Evolutionary conservation across 768 basidiomycete genomes (phyloP).

Genomic region (Lactifluus rugatus): DNA sequence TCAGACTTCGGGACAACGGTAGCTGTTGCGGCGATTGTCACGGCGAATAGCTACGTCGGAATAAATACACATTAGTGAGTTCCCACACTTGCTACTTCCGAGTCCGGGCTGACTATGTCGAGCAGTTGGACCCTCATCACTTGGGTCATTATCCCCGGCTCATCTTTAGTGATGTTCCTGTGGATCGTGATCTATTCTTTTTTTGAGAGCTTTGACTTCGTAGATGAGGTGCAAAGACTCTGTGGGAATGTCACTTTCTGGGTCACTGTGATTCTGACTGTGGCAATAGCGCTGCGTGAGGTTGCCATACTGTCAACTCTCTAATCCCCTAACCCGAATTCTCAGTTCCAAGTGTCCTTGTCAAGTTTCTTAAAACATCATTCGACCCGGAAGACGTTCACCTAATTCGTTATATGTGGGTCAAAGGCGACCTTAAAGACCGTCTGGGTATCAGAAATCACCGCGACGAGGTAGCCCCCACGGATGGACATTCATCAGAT

Average conservation of each 20-base stretch:
- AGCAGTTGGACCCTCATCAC: slow-evolving; percentile 74
- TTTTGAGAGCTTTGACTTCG: slow-evolving; percentile 62
- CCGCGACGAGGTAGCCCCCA: slow-evolving; percentile 32
- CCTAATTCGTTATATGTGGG: slow-evolving; percentile 89
- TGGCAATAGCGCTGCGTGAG: slow-evolving; percentile 63
- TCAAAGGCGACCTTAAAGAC: slow-evolving; percentile 73
- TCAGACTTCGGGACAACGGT: slow-evolving; percentile 90
- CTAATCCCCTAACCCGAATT: background rate
- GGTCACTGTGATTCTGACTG: slow-evolving; percentile 63
- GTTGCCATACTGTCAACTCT: background rate
- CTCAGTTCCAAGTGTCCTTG: slow-evolving; percentile 76
- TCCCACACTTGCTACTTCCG: slow-evolving; percentile 15
- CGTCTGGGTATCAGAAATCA: slow-evolving; percentile 57
- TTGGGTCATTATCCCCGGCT: slow-evolving; percentile 73
- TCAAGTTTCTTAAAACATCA: slow-evolving; percentile 58
- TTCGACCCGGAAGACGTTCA: slow-evolving; percentile 83
- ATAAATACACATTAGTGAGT: slow-evolving; percentile 84
- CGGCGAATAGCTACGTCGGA: slow-evolving; percentile 86
- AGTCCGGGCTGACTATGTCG: background rate
- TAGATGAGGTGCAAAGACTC: slow-evolving; percentile 60
- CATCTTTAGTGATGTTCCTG: slow-evolving; percentile 69
- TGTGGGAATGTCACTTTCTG: slow-evolving; percentile 80
- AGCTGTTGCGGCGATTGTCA: slow-evolving; percentile 75
- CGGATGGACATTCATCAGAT: slow-evolving; percentile 22
- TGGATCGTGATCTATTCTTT: slow-evolving; percentile 88